Base-by-base conservation (phyloP, 192 early-diverging fungal species). In the Cetraspora pellucida region DNA sequence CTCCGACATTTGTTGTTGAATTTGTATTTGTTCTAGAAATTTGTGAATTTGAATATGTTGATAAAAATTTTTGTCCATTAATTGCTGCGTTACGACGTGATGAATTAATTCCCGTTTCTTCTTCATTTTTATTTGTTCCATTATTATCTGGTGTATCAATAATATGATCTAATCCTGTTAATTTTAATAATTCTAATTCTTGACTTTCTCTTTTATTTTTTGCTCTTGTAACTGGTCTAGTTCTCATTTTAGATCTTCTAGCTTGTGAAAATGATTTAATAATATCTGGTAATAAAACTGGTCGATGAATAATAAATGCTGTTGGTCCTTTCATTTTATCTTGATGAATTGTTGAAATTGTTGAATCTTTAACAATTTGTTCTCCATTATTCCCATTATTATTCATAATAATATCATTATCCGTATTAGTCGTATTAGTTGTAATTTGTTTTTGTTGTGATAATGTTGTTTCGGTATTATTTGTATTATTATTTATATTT, bases 241-340 rank as follows among this genome's bases (percentile, higher is more conserved):
- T n/a, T 47, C 73, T 60, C 55, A 75, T 46, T 45, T 49, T 44
- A 8, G 59, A 63, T 46, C 37, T 45, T n/a, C 73, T 23, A 11
- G 43, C 55, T 47, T 47, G 16, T 10, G 0, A 28, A 10, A 75
- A 45, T 44, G 7, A n/a, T 21, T 45, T 21, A 25, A 75, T 59
- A 21, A 75, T 57, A 49, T 75, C 73, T 2, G 73, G 57, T 7
- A 75, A 31, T 30, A 75, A 28, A 2, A 75, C 57, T 1, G 73
- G 73, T 5, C 73, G 73, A 63, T 75, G 60, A 75, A 75, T 75
- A 8, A 75, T 37, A 9, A 19, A 28, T 63, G 73, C 73, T 13
- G 28, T 37, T 17, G 14, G 31, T 17, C 17, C 13, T 9, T n/a
- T 10, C 11, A 37, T 6, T 37, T 37, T 37, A 37, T 47, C 31